phyloP scores from a whole-genome alignment of 225 moss, liverwort and hornwort species.

The Antitrichia curtipendula region DNA sequence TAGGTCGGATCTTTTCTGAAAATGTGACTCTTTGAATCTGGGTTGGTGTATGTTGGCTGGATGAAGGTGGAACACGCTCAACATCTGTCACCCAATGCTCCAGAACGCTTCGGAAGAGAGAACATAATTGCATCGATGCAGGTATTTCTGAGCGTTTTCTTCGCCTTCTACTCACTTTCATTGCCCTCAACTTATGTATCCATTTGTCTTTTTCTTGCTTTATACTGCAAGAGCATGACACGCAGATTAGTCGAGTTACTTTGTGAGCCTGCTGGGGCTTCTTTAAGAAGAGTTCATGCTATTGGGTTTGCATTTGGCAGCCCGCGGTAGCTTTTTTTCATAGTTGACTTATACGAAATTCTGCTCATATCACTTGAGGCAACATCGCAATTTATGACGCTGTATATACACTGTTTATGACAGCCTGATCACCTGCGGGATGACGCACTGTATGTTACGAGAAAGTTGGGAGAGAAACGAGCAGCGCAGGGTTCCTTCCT shows the following conservation, averaged over 20 bases:
- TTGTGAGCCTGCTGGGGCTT: neutral
- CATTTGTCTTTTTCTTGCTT: neutral
- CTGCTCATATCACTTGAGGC: neutral
- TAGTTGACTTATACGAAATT: neutral
- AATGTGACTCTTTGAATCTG: neutral
- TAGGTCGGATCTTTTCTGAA: neutral
- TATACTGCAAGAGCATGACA: neutral
- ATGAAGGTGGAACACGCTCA: slow-evolving; percentile 81
- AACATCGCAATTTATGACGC: neutral
- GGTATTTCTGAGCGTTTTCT: slow-evolving; percentile 1
- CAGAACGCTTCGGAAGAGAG: slow-evolving; percentile 48
- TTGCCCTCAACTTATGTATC: neutral
- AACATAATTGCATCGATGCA: slow-evolving; percentile 81
- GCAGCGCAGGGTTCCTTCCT: slow-evolving; percentile 63
- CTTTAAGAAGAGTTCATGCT: neutral
- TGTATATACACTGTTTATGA: neutral
- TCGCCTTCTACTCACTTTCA: neutral
- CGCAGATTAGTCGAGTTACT: neutral
- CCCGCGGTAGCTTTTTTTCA: neutral
- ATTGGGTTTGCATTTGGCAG: neutral
- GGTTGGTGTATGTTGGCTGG: neutral
- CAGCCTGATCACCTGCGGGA: slow-evolving; percentile 78
- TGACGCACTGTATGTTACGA: slow-evolving; percentile 49
- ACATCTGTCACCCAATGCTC: slow-evolving; percentile 58
- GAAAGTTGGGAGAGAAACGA: slow-evolving; percentile 61